Percentiles rank a stretch among this genome's conserved stretches.
phyloP scores from a whole-genome alignment of 148 eudicot species.

The Simmondsia chinensis region DNA sequence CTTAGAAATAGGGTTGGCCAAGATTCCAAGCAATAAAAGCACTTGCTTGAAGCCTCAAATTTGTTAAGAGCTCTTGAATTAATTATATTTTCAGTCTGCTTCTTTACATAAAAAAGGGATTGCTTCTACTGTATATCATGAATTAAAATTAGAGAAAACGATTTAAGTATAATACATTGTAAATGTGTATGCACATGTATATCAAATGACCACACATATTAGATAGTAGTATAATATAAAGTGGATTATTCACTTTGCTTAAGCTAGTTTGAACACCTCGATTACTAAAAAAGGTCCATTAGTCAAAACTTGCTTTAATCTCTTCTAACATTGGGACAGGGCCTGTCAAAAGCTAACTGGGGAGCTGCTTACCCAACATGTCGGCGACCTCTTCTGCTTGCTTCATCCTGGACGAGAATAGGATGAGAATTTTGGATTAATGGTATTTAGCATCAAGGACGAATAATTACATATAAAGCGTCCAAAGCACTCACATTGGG shows the following conservation, averaged over 20 bases:
- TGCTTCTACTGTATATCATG: neutral
- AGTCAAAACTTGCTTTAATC: too few species aligned
- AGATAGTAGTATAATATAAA: too few species aligned
- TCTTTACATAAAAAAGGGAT: neutral
- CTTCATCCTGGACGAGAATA: slow-evolving; percentile 27
- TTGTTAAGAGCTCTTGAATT: too few species aligned
- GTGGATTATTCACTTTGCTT: too few species aligned
- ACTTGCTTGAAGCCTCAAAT: too few species aligned
- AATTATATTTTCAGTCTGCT: neutral
- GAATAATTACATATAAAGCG: neutral
- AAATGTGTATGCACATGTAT: too few species aligned
- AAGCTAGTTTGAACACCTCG: too few species aligned
- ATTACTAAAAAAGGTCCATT: too few species aligned
- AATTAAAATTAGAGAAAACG: neutral
- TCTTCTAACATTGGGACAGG: too few species aligned
- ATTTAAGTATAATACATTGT: neutral
- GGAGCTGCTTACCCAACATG: slow-evolving; percentile 36
- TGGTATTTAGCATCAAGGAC: neutral
- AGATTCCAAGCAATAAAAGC: too few species aligned
- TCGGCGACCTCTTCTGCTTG: slow-evolving; percentile 30
- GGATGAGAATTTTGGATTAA: neutral
- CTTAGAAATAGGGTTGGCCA: too few species aligned
- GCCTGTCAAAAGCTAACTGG: neutral
- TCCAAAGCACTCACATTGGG: slow-evolving; percentile 33
- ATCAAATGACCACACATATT: too few species aligned